phyloP scores from a whole-genome alignment of 257 asterid species.

The Nicotiana tomentosiformis region DNA sequence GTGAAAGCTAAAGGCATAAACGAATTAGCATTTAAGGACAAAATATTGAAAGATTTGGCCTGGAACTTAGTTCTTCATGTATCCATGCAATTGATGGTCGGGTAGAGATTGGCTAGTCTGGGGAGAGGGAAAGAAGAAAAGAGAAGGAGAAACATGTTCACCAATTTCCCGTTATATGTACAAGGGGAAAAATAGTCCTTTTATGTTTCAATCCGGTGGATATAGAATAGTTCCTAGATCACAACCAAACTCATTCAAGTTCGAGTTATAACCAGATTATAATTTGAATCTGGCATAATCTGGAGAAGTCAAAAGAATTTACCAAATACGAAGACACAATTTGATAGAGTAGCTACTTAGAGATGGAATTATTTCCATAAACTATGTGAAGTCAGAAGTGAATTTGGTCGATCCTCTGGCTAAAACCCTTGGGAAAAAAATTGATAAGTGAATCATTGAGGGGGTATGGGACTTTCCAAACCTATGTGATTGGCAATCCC shows the following conservation, averaged over 20 bases:
- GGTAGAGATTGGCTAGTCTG: neutral
- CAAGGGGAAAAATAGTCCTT: neutral
- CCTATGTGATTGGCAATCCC: neutral
- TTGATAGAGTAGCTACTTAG: neutral
- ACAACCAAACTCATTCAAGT: neutral
- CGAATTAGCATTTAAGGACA: neutral
- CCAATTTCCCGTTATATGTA: neutral
- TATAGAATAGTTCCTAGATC: neutral
- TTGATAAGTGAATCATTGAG: neutral
- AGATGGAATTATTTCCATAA: neutral
- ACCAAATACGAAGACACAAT: neutral
- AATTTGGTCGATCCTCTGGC: slow-evolving; percentile 9
- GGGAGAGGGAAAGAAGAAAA: neutral
- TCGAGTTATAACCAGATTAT: neutral
- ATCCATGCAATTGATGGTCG: neutral
- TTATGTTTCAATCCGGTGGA: neutral
- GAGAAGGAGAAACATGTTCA: neutral
- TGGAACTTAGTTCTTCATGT: neutral
- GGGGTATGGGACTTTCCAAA: neutral
- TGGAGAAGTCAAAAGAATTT: neutral
- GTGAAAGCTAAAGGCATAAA: neutral
- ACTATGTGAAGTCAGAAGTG: slow-evolving; percentile 12
- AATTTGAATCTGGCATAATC: neutral
- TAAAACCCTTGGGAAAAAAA: slow-evolving; percentile 1
- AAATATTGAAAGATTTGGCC: neutral